Evolutionary conservation across 495 filamentous ascomycete genomes (phyloP).

Genomic region (Penicillium riverlandense): DNA sequence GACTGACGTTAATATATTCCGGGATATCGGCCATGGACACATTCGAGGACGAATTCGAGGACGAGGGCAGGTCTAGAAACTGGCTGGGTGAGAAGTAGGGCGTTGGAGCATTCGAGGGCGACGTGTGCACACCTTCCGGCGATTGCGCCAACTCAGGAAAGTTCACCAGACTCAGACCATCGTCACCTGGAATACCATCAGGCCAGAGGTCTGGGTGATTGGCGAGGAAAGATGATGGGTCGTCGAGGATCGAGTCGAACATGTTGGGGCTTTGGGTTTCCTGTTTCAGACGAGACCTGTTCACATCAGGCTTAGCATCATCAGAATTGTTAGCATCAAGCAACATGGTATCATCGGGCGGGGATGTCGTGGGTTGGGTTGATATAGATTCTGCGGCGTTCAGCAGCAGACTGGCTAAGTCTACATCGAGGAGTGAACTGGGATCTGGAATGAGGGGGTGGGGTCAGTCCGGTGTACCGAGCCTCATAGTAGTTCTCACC

Average conservation of each 20-base stretch:
- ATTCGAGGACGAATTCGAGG: no score
- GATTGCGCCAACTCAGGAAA: no score
- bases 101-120: background rate
- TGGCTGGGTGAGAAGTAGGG: background rate
- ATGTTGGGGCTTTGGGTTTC: background rate
- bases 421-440: background rate
- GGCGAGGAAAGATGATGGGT: background rate
- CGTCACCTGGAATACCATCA: background rate
- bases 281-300: background rate
- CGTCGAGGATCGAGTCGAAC: background rate
- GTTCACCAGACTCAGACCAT: background rate
- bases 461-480: background rate
- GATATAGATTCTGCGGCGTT: no score
- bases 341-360: no score
- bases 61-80: background rate
- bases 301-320: background rate
- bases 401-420: no score
- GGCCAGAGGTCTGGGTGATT: conserved; percentile 1
- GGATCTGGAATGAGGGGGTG: background rate
- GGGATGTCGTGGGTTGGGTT: no score
- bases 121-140: no score
- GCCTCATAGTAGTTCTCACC: background rate
- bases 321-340: background rate
- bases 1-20: no score
- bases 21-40: no score